A percentile compares a stretch with the other conserved stretches of the same genome.
Conservation (phyloP, 257 asterid species). For the Solanum appendiculatum region DNA sequence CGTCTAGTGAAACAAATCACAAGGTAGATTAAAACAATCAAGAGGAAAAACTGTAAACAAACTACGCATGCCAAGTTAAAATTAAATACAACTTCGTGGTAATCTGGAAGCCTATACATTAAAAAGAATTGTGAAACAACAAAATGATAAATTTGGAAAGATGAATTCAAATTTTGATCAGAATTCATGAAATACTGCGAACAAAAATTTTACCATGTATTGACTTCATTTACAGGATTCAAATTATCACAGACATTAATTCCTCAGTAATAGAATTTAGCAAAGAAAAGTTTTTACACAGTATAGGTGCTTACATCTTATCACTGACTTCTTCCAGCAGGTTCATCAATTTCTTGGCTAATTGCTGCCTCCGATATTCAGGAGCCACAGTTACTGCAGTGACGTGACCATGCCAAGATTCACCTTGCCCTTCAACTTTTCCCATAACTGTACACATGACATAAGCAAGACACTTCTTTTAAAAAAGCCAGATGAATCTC, state of each 20-base stretch:
- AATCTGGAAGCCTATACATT: neutral
- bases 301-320: conserved; percentile 43
- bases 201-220: neutral
- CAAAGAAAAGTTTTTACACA: neutral
- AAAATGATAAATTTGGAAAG: neutral
- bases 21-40: neutral
- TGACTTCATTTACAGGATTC: neutral
- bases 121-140: neutral
- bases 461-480: neutral
- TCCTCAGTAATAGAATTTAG: neutral
- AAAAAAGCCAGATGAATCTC: neutral
- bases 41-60: neutral
- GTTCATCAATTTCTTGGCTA: conserved; percentile 94
- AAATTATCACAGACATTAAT: neutral
- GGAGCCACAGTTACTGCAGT: conserved; percentile 90
- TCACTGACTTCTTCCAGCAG: conserved; percentile 84
- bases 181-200: neutral
- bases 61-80: neutral
- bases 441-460: conserved; percentile 68
- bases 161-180: neutral
- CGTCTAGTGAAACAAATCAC: neutral
- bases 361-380: conserved; percentile 83
- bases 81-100: neutral
- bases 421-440: conserved; percentile 97
- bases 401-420: conserved; percentile 99